A percentile compares a stretch with the other conserved stretches of the same genome.
These are phyloP conservation scores for Phytophthora hybrid DNA, from an alignment of 352 stramenopile species.

Conservation along the genomic window DNA sequence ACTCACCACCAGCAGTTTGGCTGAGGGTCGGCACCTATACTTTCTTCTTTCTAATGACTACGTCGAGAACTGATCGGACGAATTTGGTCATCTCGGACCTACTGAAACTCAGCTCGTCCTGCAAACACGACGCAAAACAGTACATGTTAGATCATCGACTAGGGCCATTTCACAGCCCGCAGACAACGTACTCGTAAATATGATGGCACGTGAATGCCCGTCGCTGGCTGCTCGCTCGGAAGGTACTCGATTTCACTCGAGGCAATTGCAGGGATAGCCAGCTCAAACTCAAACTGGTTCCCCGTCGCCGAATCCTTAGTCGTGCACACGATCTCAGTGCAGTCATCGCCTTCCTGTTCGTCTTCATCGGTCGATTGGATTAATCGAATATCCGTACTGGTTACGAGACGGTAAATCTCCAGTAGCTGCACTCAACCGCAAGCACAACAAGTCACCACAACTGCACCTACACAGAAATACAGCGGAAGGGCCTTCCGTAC, in stretches of 20 bases:
- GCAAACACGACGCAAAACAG: slow-evolving; percentile 1
- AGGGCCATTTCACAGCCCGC: neutral
- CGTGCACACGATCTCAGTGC: slow-evolving; percentile 74
- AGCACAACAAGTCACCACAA: slow-evolving; percentile 3
- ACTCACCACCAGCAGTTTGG: slow-evolving; percentile 11
- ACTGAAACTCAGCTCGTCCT: slow-evolving; percentile 87
- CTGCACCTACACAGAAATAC: neutral
- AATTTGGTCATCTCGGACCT: slow-evolving; percentile 86
- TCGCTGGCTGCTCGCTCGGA: slow-evolving; percentile 64
- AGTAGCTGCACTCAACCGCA: slow-evolving; percentile 58
- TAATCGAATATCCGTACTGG: slow-evolving; percentile 78
- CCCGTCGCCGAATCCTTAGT: slow-evolving; percentile 72
- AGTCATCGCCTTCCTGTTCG: slow-evolving; percentile 53
- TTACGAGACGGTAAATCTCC: slow-evolving; percentile 80
- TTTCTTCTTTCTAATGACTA: slow-evolving; percentile 84
- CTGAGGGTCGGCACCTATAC: slow-evolving; percentile 23
- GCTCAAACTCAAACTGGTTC: slow-evolving; percentile 79
- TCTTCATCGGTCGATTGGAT: slow-evolving; percentile 71
- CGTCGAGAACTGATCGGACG: slow-evolving; percentile 82
- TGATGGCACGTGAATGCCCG: slow-evolving; percentile 63
- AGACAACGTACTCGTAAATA: slow-evolving; percentile 71
- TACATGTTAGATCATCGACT: neutral
- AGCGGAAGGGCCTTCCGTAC: slow-evolving; percentile 24
- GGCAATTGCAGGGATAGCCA: slow-evolving; percentile 69
- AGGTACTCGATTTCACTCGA: slow-evolving; percentile 86